Percentiles rank a stretch among this genome's conserved stretches.
These are phyloP conservation scores for Yamagishiella unicocca DNA, from an alignment of 139 green algal species.

Conservation along the genomic window DNA sequence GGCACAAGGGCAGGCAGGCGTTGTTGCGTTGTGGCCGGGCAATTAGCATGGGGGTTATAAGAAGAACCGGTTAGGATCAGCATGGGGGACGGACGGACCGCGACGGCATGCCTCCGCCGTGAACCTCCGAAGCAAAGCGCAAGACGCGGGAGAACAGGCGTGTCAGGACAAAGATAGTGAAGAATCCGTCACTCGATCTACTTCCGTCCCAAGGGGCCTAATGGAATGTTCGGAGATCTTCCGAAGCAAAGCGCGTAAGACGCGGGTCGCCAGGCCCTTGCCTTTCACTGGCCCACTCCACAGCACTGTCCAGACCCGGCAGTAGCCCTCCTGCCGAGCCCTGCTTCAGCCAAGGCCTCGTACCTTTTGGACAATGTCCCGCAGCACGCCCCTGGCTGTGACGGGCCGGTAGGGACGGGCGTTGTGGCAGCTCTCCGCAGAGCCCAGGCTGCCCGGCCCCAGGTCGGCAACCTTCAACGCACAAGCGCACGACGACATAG, in stretches of 20 bases:
- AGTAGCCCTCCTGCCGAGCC: not conserved
- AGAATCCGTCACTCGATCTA: not conserved
- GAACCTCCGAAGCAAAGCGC: not conserved
- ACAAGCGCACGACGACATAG: slow-evolving; percentile 46
- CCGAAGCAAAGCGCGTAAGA: too few relatives aligned
- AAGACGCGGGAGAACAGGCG: not conserved
- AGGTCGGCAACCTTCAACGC: slow-evolving; percentile 16
- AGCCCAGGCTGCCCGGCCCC: not conserved
- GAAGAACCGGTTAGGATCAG: not conserved
- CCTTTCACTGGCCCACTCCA: not conserved
- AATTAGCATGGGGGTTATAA: not conserved
- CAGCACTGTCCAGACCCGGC: not conserved
- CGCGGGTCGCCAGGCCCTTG: too few relatives aligned
- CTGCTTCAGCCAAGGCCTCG: too few relatives aligned
- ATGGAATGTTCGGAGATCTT: too few relatives aligned
- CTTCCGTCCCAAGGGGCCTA: not conserved
- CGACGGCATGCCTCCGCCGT: too few relatives aligned
- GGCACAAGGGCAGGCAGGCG: not conserved
- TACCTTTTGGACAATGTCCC: slow-evolving; percentile 39
- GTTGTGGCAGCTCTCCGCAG: slow-evolving; percentile 2
- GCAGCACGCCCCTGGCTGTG: slow-evolving; percentile 14
- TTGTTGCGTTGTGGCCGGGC: too few relatives aligned
- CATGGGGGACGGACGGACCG: not conserved
- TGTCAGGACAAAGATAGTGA: not conserved
- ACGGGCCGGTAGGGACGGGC: not conserved